A percentile compares a stretch with the other conserved stretches of the same genome.
Conservation (phyloP, 192 early-diverging fungal species). For the Fimicolochytrium jonesii region DNA sequence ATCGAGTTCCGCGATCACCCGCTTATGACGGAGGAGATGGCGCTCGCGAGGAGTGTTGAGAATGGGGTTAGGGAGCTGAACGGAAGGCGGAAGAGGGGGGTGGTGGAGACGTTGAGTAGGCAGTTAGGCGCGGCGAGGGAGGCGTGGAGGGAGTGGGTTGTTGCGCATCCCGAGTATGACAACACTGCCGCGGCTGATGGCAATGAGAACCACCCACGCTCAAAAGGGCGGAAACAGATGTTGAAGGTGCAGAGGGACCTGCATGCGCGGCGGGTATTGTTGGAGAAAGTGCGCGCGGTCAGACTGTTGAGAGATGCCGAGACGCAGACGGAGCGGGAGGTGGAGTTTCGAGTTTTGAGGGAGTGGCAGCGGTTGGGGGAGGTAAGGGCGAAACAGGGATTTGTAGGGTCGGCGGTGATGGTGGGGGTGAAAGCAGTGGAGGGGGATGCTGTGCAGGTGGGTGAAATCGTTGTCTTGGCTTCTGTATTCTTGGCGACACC, state of each 20-base stretch:
- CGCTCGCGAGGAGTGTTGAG: slow-evolving; percentile 34
- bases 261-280: background rate
- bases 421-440: too few species aligned
- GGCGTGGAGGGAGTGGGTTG: too few species aligned
- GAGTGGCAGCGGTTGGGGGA: slow-evolving; percentile 43
- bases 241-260: slow-evolving; percentile 13
- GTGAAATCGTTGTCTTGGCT: too few species aligned
- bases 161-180: too few species aligned
- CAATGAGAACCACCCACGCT: too few species aligned
- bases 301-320: slow-evolving; percentile 43
- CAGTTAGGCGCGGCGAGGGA: too few species aligned
- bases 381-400: slow-evolving; percentile 22
- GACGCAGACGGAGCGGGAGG: slow-evolving; percentile 36
- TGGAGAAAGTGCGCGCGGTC: slow-evolving; percentile 34
- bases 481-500: too few species aligned
- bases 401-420: background rate
- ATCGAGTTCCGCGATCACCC: slow-evolving; percentile 42
- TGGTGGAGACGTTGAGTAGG: background rate
- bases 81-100: background rate
- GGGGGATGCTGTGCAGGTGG: too few species aligned
- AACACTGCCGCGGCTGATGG: too few species aligned
- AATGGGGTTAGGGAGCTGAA: slow-evolving; percentile 18
- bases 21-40: slow-evolving; percentile 44
- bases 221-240: too few species aligned
- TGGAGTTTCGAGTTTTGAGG: slow-evolving; percentile 46